Evolutionary conservation across 352 stramenopile genomes (phyloP).

Genomic region (Phytopythium chamaehyphon): DNA sequence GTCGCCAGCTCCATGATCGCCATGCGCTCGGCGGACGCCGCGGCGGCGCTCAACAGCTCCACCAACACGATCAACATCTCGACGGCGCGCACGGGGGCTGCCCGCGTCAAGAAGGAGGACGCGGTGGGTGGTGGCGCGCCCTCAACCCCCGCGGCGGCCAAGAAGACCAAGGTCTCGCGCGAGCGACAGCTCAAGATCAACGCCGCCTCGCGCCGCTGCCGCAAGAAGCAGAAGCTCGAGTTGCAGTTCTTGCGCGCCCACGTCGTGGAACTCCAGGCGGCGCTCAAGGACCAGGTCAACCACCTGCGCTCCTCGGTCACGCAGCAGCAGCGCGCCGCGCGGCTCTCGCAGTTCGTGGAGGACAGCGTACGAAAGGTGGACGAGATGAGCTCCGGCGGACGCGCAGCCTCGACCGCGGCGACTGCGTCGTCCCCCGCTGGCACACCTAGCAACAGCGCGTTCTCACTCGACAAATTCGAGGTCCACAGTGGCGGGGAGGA

Average conservation of each 20-base stretch:
- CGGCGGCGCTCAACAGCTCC: conserved; percentile 15
- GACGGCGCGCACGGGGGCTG: background rate
- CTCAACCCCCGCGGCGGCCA: conserved; percentile 9
- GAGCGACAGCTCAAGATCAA: conserved; percentile 89
- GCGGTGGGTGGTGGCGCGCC: background rate
- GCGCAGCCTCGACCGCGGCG: no score
- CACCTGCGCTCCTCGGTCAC: conserved; percentile 32
- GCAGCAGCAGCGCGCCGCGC: conserved; percentile 40
- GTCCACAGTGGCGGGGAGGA: conserved; percentile 41
- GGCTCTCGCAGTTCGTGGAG: conserved; percentile 59
- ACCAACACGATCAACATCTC: conserved; percentile 35
- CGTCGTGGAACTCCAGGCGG: conserved; percentile 73
- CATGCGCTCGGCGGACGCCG: conserved; percentile 35
- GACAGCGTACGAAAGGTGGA: conserved; percentile 71
- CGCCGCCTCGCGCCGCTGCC: conserved; percentile 67
- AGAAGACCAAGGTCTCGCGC: conserved; percentile 83
- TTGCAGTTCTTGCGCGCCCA: conserved; percentile 81
- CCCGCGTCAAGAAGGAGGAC: conserved; percentile 23
- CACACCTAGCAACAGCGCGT: conserved; percentile 15
- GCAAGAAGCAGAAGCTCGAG: conserved; percentile 87
- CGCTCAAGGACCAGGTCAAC: conserved; percentile 62
- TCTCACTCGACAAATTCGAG: conserved; percentile 24
- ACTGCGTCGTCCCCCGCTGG: conserved; percentile 20
- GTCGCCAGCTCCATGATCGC: conserved; percentile 69
- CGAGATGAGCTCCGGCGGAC: conserved; percentile 75